These are phyloP conservation scores for Sabuloglossum arenarium DNA, from an alignment of 495 filamentous ascomycete species.

Conservation along the genomic window DNA sequence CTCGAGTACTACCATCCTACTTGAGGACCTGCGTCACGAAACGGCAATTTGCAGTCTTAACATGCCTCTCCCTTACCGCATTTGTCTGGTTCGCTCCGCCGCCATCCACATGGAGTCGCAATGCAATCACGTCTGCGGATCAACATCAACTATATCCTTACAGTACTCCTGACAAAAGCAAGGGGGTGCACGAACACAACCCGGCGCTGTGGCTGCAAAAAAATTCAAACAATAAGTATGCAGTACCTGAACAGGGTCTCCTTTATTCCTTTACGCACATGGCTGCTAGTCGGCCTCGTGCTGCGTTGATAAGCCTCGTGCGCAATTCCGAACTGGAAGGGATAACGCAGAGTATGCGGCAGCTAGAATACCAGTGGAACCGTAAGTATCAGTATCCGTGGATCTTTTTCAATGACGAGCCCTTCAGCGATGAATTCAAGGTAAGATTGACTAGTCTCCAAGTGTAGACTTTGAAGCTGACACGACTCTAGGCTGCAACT, in stretches of 20 bases:
- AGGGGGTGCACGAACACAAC: constrained; percentile 10
- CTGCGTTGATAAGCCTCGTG: constrained; percentile 18
- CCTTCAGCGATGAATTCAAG: constrained; percentile 20
- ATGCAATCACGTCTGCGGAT: neutral
- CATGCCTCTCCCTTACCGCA: constrained; percentile 12
- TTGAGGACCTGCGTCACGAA: constrained; percentile 13
- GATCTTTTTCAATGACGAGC: constrained; percentile 22
- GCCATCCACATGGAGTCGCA: constrained; percentile 8
- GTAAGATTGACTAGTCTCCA: constrained; percentile 5
- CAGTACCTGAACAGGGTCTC: constrained; percentile 6
- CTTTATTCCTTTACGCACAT: neutral
- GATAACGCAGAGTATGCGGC: constrained; percentile 20
- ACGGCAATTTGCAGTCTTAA: constrained; percentile 11
- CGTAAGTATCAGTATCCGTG: constrained; percentile 20
- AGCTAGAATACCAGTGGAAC: constrained; percentile 20
- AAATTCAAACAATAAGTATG: constrained; percentile 18
- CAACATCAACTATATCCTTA: neutral
- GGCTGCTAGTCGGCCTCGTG: constrained; percentile 10
- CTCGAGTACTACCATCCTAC: constrained; percentile 6
- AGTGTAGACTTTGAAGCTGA: neutral
- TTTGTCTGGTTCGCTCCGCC: constrained; percentile 15
- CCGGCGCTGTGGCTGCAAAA: constrained; percentile 18
- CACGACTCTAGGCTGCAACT: constrained; percentile 12
- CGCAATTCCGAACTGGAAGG: constrained; percentile 18
- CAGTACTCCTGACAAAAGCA: neutral